Evolutionary conservation across 805 yeast species (phyloP).

Genomic region (Hanseniaspora lindneri): DNA sequence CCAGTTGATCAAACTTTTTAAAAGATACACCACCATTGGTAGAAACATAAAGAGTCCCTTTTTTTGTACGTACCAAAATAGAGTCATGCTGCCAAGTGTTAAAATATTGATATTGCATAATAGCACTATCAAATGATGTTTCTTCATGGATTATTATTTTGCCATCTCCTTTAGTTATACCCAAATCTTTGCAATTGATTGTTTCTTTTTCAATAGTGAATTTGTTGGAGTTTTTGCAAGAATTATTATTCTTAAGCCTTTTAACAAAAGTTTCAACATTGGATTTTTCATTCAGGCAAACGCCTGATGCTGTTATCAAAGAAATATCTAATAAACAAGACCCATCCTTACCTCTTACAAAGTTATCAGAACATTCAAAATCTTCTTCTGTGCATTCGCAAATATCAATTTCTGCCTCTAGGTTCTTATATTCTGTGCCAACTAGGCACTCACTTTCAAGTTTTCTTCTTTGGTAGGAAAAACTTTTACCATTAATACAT

Average conservation of each 20-base stretch:
- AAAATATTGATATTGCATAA: conserved; percentile 42
- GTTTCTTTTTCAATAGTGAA: conserved; percentile 24
- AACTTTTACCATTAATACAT: conserved; percentile 62
- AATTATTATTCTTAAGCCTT: conserved; percentile 35
- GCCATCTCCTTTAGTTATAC: conserved; percentile 19
- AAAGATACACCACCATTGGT: conserved; percentile 55
- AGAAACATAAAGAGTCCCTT: conserved; percentile 48
- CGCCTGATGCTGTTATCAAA: conserved; percentile 19
- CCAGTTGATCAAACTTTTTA: conserved; percentile 29
- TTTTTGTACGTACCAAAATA: conserved; percentile 46
- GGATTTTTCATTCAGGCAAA: conserved; percentile 19
- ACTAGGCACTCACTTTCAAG: conserved; percentile 53
- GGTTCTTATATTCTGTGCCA: conserved; percentile 36
- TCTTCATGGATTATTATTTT: conserved; percentile 33
- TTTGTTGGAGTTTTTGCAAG: conserved; percentile 27
- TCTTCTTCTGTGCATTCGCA: conserved; percentile 51
- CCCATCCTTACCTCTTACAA: conserved; percentile 28
- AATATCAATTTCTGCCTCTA: conserved; percentile 30
- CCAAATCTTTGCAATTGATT: conserved; percentile 22
- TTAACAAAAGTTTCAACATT: conserved; percentile 25
- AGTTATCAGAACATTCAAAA: conserved; percentile 50
- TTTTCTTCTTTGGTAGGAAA: conserved; percentile 53
- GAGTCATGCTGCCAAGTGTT: conserved; percentile 46
- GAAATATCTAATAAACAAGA: conserved; percentile 37
- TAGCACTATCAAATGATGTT: conserved; percentile 39